Percentiles rank a stretch among this genome's conserved stretches.
Conservation (phyloP, 148 eudicot species). For the Spergularia marina region DNA sequence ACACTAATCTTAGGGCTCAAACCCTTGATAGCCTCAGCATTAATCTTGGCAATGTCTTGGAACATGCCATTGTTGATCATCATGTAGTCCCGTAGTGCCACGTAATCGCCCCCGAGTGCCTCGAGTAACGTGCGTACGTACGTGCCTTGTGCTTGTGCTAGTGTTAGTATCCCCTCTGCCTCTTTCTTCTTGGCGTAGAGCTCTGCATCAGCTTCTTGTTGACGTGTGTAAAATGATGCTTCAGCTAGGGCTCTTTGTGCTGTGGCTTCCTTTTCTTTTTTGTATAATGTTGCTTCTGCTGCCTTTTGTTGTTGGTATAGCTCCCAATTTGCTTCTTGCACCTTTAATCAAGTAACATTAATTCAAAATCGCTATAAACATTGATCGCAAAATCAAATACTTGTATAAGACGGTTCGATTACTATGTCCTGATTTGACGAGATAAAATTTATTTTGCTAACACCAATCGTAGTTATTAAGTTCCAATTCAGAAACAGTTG, state of each 20-base stretch:
- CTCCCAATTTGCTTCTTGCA: constrained; percentile 70
- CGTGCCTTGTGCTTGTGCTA: constrained; percentile 49
- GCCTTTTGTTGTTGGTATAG: constrained; percentile 53
- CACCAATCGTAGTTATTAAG: too few relatives aligned
- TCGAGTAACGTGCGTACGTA: constrained; percentile 41
- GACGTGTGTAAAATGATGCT: constrained; percentile 38
- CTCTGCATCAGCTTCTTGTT: constrained; percentile 55
- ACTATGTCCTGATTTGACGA: too few relatives aligned
- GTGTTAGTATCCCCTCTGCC: constrained; percentile 45
- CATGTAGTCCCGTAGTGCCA: constrained; percentile 50
- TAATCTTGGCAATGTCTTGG: constrained; percentile 53
- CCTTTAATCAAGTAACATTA: constrained; percentile 24
- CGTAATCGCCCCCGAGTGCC: constrained; percentile 44
- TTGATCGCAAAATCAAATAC: too few relatives aligned
- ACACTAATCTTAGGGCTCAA: constrained; percentile 54
- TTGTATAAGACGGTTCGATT: too few relatives aligned
- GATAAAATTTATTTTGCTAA: too few relatives aligned
- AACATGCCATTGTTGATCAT: constrained; percentile 56
- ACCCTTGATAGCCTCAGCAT: constrained; percentile 49
- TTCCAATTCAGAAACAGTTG: too few relatives aligned
- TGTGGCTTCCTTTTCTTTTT: constrained; percentile 37
- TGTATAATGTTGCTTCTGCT: constrained; percentile 47
- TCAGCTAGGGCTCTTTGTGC: constrained; percentile 41
- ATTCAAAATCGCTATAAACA: too few relatives aligned
- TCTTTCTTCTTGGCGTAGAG: constrained; percentile 51